Evolutionary conservation across 495 filamentous ascomycete genomes (phyloP).

Genomic region (Glutinoglossum americanum): DNA sequence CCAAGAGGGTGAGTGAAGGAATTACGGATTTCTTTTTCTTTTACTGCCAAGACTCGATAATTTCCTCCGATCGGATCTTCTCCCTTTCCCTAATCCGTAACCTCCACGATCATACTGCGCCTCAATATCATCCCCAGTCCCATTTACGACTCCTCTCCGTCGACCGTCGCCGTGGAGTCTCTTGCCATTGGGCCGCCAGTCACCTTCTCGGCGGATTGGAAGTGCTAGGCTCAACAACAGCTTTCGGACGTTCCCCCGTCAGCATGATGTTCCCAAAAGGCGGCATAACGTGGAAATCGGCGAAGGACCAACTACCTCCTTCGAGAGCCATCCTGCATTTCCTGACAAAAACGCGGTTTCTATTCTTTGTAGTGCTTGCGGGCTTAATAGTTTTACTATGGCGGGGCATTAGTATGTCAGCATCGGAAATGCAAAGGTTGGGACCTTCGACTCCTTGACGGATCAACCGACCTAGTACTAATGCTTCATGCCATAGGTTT

Average conservation of each 20-base stretch:
- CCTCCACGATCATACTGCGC: not conserved
- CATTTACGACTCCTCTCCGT: not conserved
- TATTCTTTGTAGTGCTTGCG: slow-evolving; percentile 49
- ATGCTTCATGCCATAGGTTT: slow-evolving; percentile 35
- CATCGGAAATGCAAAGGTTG: slow-evolving; percentile 82
- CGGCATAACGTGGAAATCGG: slow-evolving; percentile 82
- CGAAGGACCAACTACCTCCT: slow-evolving; percentile 62
- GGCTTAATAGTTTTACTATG: slow-evolving; percentile 70
- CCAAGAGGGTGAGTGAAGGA: too few relatives aligned
- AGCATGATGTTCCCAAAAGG: slow-evolving; percentile 58
- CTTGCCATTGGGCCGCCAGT: not conserved
- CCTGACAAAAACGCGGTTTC: slow-evolving; percentile 56
- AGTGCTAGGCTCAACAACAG: not conserved
- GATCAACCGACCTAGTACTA: slow-evolving; percentile 2
- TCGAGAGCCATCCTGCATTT: slow-evolving; percentile 58
- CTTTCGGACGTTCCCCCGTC: not conserved
- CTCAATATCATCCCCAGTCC: not conserved
- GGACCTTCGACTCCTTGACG: slow-evolving; percentile 10
- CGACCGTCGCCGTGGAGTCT: not conserved
- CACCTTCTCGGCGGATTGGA: not conserved
- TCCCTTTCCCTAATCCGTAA: not conserved
- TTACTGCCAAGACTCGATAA: not conserved
- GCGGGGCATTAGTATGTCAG: slow-evolving; percentile 63
- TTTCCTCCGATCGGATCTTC: not conserved
- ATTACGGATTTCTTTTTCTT: too few relatives aligned